Evolutionary conservation across 768 basidiomycete genomes (phyloP), one percentile per base, ranked within the genome.

Genomic region (Chalciporus piperatus): DNA sequence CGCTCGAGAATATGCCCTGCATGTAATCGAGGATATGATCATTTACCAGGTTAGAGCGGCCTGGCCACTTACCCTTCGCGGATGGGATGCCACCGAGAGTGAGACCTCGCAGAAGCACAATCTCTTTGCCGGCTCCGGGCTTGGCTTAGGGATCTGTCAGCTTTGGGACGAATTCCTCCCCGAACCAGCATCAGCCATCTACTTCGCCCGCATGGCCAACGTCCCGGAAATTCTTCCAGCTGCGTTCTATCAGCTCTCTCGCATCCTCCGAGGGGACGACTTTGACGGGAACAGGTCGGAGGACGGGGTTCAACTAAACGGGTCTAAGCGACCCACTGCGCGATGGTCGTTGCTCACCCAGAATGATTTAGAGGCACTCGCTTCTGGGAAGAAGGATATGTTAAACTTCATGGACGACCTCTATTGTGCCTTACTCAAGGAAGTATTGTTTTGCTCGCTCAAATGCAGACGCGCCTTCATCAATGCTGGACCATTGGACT

Each of bases 201-300:
- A 63, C 30, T 72, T 82, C 30, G 78, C 76, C 0, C 71, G 69
- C 41, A 68, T 71, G 30, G 74, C 66, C 44, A 63, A 70, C 47
- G 59, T 79, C 14, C 69, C 66, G 16, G 62, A 67, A 16, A 61
- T 76, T 17, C 67, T 82, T 4, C 80, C 79, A 0, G 78, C 77
- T 55, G 73, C 75, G 0, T 79, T 72, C 58, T 80, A 81, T 61
- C 76, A 76, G 60, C 64, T 79, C 35, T 75, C 77, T 1, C 56
- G 56, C 17, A 41, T 63, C 20, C 51, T 54, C 3, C 51, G 56
- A 30, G 27, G 39, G 13, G 59, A 63, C 11, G 61, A 62, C 20
- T 57, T 55, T 63, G 52, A 64, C 3, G 35, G 50, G 50, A 25
- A 27, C 16, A 42, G 44, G 5, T 37, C 53, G 10, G 48, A 45